Evolutionary conservation across 441 rosid genomes (phyloP), one percentile per base, ranked within the genome.

Genomic region (Syzygium syzygioides): DNA sequence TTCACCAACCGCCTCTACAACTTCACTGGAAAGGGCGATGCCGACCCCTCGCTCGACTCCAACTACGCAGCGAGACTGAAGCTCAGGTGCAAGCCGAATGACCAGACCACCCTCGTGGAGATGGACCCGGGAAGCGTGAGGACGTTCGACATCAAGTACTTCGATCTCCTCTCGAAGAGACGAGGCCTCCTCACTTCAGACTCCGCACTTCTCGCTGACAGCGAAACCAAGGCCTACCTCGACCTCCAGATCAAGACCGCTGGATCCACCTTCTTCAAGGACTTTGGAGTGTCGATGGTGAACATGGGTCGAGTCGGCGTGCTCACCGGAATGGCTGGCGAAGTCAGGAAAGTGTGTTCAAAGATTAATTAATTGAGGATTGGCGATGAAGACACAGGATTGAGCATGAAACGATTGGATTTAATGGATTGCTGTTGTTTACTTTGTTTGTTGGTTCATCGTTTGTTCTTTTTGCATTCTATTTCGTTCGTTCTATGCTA

Each of bases 61-160:
- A 88, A 90, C 56, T 92, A 91, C 85, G 55, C 90, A 45, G 79
- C 89, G 1, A 66, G 14, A 28, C 53, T 93, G 12, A 89, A 87
- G 89, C 18, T 4, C 23, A 91, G 66, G 80, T 92, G 93, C 83
- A 88, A 85, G 79, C 94, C 90, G 0, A 90, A 89, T 14, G 96
- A 95, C 87, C 88, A 85, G 60, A 94, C 87, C 3, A 92, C 96
- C 13, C 90, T 92, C 10, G 94, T 88, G 0, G 95, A 95, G 87
- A 94, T 95, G 98, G 96, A 95, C 85, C 96, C 98, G 0, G 96
- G 96, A 30, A 93, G 98, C 41, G 91, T 89, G 88, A 92, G 68
- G 93, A 94, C 95, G 28, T 95, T 95, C 71, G 96, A 95, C 60
- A 55, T 55, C 9, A 68, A 87, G 9, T 94, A 94, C 88, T 94